Conservation (phyloP, 805 yeast species). For the Candida sithepensis region DNA sequence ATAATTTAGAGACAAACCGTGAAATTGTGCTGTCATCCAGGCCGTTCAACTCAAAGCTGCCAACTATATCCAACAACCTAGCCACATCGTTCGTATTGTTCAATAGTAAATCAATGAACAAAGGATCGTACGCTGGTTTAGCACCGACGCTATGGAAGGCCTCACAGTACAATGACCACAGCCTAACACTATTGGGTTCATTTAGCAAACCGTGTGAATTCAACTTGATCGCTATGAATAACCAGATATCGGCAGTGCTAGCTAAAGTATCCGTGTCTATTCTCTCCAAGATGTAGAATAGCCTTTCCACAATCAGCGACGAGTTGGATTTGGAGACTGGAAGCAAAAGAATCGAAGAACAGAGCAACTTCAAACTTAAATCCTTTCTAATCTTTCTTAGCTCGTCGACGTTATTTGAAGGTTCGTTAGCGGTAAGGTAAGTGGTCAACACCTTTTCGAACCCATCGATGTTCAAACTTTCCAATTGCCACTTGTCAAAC, state of each 20-base stretch:
- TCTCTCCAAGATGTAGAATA: conserved; percentile 14
- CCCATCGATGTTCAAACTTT: conserved; percentile 30
- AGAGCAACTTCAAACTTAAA: conserved; percentile 26
- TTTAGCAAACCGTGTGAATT: conserved; percentile 16
- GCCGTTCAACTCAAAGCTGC: conserved; percentile 4
- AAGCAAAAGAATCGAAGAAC: conserved; percentile 26
- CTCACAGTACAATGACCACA: conserved; percentile 19
- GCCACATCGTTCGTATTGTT: conserved; percentile 13
- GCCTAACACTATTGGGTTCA: conserved; percentile 10
- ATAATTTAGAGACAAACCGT: conserved; percentile 23
- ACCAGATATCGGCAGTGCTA: conserved; percentile 31
- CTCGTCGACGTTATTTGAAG: conserved; percentile 11
- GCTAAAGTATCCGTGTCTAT: conserved; percentile 17
- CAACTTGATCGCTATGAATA: conserved; percentile 25
- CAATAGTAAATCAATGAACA: conserved; percentile 6
- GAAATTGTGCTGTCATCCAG: conserved; percentile 28
- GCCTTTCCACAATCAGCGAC: conserved; percentile 12
- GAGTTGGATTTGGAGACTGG: conserved; percentile 14
- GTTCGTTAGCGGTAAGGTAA: neutral
- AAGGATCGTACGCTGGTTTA: conserved; percentile 9
- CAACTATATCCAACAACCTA: conserved; percentile 18
- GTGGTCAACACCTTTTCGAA: conserved; percentile 23
- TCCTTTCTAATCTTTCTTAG: conserved; percentile 23
- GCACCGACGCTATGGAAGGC: conserved; percentile 2
- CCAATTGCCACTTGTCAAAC: conserved; percentile 31